Conservation (phyloP, 805 yeast genomes). For the Blastobotrys robertii region DNA sequence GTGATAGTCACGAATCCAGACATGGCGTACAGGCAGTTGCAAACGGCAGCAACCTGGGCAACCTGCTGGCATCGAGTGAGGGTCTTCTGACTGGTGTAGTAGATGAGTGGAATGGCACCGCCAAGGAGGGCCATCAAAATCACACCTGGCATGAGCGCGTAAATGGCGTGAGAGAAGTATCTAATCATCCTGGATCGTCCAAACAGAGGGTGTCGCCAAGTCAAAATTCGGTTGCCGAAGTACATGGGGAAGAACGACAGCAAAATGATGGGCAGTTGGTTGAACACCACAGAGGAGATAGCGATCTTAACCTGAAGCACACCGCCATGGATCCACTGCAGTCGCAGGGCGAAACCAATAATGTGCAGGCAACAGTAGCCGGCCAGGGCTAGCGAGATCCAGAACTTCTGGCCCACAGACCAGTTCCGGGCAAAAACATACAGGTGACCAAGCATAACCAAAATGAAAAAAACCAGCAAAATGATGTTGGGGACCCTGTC, state of each 20-base stretch:
- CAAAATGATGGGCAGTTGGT: conserved; percentile 48
- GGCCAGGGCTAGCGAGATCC: conserved; percentile 42
- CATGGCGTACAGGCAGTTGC: conserved; percentile 42
- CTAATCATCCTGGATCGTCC: conserved; percentile 46
- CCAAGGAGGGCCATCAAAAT: conserved; percentile 63
- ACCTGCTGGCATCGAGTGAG: conserved; percentile 46
- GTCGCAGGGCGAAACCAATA: conserved; percentile 50
- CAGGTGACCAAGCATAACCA: conserved; percentile 40
- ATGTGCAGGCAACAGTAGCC: conserved; percentile 44
- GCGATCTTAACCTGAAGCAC: conserved; percentile 39
- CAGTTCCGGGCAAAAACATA: conserved; percentile 39
- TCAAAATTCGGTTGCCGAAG: conserved; percentile 61
- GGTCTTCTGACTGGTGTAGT: conserved; percentile 38
- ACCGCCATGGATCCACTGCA: conserved; percentile 46
- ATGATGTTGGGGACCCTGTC: conserved; percentile 56
- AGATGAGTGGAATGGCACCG: conserved; percentile 49
- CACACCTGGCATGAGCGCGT: conserved; percentile 45
- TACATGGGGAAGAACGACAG: conserved; percentile 52
- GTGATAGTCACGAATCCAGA: conserved; percentile 38
- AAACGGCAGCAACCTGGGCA: conserved; percentile 40
- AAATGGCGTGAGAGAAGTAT: conserved; percentile 29
- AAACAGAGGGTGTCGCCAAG: conserved; percentile 68
- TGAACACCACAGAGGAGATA: conserved; percentile 45
- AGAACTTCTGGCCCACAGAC: conserved; percentile 51
- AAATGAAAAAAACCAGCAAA: conserved; percentile 42